phyloP scores from a whole-genome alignment of 2,329 filamentous ascomycete genomes.

The Fusarium sp. region DNA sequence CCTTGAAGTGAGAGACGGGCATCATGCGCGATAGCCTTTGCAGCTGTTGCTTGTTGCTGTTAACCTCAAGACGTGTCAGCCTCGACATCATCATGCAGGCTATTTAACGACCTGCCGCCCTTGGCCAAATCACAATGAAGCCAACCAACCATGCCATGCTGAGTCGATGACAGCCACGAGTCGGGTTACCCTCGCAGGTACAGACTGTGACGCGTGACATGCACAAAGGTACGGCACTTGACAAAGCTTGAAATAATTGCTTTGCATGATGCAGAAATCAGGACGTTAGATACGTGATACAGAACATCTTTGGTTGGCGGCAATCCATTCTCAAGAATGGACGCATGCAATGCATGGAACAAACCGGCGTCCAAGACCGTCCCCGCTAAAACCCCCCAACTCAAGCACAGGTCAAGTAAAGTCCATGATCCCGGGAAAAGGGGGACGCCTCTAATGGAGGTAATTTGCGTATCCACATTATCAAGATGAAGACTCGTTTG shows the following conservation, averaged over 20 bases:
- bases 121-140: slow-evolving; percentile 4
- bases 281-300: slow-evolving; percentile 13
- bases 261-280: slow-evolving; percentile 9
- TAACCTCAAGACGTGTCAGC: slow-evolving; percentile 4
- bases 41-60: slow-evolving; percentile 2
- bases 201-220: not conserved
- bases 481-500: slow-evolving; percentile 44
- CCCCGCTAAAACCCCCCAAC: slow-evolving; percentile 36
- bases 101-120: slow-evolving; percentile 17
- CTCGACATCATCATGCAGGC: slow-evolving; percentile 30
- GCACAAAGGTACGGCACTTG: not conserved
- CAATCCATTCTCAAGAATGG: not conserved
- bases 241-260: slow-evolving; percentile 1
- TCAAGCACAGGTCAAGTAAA: slow-evolving; percentile 37
- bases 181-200: slow-evolving; percentile 2
- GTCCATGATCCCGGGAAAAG: slow-evolving; percentile 43
- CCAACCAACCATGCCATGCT: not conserved
- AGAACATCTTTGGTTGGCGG: slow-evolving; percentile 10
- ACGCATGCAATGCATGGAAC: slow-evolving; percentile 13
- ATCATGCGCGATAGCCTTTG: not conserved
- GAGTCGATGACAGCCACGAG: not conserved
- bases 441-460: slow-evolving; percentile 42
- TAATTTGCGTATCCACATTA: slow-evolving; percentile 49
- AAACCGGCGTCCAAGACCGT: slow-evolving; percentile 22
- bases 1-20: not conserved